phyloP scores from a whole-genome alignment of 306 rosid genomes.

The Sicyos baderoa region DNA sequence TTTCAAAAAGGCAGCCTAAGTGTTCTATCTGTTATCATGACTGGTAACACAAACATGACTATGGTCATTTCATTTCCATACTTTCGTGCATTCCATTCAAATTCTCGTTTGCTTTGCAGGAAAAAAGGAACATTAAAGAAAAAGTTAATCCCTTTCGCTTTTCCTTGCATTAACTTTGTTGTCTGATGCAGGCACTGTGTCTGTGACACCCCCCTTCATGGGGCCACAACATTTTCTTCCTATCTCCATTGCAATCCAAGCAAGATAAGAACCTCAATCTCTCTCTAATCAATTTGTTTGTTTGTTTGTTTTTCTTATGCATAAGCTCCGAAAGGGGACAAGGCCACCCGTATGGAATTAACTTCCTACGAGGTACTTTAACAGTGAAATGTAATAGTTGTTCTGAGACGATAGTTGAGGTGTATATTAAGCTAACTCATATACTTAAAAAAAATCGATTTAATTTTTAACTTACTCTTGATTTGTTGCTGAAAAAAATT shows the following conservation, averaged over 20 bases:
- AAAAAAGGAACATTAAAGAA: not conserved
- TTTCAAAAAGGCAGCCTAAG: not conserved
- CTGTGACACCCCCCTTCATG: not conserved
- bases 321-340: not conserved
- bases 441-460: too few species aligned
- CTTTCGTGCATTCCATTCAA: not conserved
- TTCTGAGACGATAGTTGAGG: too few species aligned
- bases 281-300: conserved; percentile 17
- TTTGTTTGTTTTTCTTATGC: conserved; percentile 9
- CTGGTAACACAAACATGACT: not conserved
- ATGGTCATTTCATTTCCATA: not conserved
- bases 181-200: not conserved
- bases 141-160: not conserved
- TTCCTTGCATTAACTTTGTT: not conserved
- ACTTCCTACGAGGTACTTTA: too few species aligned
- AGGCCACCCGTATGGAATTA: too few species aligned
- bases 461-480: not conserved
- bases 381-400: too few species aligned
- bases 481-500: not conserved
- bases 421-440: too few species aligned
- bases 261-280: conserved; percentile 11
- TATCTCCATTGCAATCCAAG: conserved; percentile 5
- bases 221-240: not conserved
- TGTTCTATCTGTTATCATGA: not conserved
- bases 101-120: not conserved